These are phyloP conservation scores for Chamaecyparis obtusa DNA, from an alignment of 75 land plant species.

Conservation along the genomic window DNA sequence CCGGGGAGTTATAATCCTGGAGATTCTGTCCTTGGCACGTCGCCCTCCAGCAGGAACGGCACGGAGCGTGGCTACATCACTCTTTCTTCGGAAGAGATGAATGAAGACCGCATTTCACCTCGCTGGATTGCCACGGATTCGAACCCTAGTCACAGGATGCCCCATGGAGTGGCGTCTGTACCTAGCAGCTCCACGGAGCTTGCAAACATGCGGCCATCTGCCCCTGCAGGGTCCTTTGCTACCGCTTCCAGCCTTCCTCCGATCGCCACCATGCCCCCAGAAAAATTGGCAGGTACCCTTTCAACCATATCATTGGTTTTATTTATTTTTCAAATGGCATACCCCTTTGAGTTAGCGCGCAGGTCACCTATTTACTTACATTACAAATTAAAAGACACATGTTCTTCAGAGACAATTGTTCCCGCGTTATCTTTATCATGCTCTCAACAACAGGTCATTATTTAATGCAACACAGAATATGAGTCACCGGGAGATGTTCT, in stretches of 20 bases:
- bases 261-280: background rate
- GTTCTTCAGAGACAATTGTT: background rate
- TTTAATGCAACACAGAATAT: too few species aligned
- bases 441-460: background rate
- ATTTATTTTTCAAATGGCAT: background rate
- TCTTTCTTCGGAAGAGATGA: slow-evolving; percentile 30
- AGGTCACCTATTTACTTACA: background rate
- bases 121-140: background rate
- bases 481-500: too few species aligned
- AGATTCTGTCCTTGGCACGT: slow-evolving; percentile 51
- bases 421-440: background rate
- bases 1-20: slow-evolving; percentile 71
- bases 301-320: background rate
- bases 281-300: slow-evolving; percentile 15
- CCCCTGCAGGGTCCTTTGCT: background rate
- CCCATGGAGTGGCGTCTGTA: slow-evolving; percentile 29
- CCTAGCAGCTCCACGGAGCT: slow-evolving; percentile 30
- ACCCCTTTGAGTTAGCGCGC: background rate
- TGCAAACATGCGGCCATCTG: background rate
- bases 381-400: background rate
- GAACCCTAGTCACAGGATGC: slow-evolving; percentile 13
- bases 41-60: slow-evolving; percentile 25
- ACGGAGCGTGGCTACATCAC: slow-evolving; percentile 18
- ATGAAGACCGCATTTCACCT: background rate
- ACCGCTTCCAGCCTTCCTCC: background rate